phyloP scores from a whole-genome alignment of 148 eudicot species.

The Fagopyrum esculentum region DNA sequence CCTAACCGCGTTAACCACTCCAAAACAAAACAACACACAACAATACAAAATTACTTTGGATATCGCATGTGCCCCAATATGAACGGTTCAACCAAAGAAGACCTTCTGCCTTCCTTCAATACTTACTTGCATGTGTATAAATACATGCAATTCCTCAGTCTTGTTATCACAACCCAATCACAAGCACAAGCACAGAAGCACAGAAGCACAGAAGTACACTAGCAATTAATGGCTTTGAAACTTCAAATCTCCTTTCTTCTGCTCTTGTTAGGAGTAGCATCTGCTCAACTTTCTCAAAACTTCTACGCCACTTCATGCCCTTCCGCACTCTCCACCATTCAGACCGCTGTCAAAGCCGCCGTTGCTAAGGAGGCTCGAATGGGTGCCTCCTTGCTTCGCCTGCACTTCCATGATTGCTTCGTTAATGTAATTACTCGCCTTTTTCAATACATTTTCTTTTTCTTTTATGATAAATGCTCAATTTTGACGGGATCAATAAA shows the following conservation, averaged over 20 bases:
- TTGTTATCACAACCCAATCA: not conserved
- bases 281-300: slow-evolving; percentile 19
- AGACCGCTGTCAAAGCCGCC: slow-evolving; percentile 17
- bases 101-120: not conserved
- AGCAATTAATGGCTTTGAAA: not conserved
- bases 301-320: slow-evolving; percentile 22
- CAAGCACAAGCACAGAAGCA: not conserved
- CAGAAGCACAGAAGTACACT: not conserved
- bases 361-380: slow-evolving; percentile 22
- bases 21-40: not conserved
- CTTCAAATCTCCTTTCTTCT: not conserved
- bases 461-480: not conserved
- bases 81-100: slow-evolving; percentile 1
- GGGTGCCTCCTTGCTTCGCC: slow-evolving; percentile 31
- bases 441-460: not conserved
- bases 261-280: slow-evolving; percentile 3
- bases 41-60: not conserved
- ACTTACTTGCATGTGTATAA: not conserved
- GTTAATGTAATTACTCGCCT: slow-evolving; percentile 19
- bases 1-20: not conserved
- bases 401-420: slow-evolving; percentile 30
- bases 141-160: not conserved
- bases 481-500: not conserved
- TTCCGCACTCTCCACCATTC: slow-evolving; percentile 16
- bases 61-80: not conserved